phyloP scores from a whole-genome alignment of 2,329 filamentous ascomycete species.

The Ceratocystis diversiconidia region DNA sequence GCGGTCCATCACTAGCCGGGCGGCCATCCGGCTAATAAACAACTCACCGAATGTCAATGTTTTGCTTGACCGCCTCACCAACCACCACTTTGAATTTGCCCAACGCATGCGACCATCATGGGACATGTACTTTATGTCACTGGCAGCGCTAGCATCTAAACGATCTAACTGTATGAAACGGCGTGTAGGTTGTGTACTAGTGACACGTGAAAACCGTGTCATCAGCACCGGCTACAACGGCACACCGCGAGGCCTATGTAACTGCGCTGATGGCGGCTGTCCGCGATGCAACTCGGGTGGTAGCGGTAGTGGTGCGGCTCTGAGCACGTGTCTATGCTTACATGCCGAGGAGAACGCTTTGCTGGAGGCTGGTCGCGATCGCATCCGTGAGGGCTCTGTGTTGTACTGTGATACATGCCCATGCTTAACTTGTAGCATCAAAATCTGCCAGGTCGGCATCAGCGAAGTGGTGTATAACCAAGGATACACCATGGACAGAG shows the following conservation, averaged over 20 bases:
- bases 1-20: constrained; percentile 63
- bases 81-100: constrained; percentile 62
- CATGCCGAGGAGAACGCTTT: constrained; percentile 97
- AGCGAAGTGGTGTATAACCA: constrained; percentile 89
- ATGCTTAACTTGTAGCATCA: constrained; percentile 94
- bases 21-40: constrained; percentile 77
- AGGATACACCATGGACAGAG: constrained; percentile 84
- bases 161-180: constrained; percentile 98
- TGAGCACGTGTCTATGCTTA: constrained; percentile 87
- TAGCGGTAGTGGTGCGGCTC: constrained; percentile 47
- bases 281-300: constrained; percentile 66
- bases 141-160: constrained; percentile 82
- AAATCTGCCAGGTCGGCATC: constrained; percentile 94
- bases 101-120: constrained; percentile 75
- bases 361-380: constrained; percentile 81
- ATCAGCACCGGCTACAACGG: constrained; percentile 96
- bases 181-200: constrained; percentile 84
- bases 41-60: constrained; percentile 56
- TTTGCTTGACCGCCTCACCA: constrained; percentile 57
- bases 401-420: constrained; percentile 95
- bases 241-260: constrained; percentile 74
- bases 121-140: constrained; percentile 96
- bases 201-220: constrained; percentile 64
- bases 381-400: constrained; percentile 67
- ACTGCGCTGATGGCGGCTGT: constrained; percentile 90